Percentiles rank a stretch among this genome's conserved stretches.
Evolutionary conservation across 345 rosid genomes (phyloP).

Genomic region (Reutealis trisperma): DNA sequence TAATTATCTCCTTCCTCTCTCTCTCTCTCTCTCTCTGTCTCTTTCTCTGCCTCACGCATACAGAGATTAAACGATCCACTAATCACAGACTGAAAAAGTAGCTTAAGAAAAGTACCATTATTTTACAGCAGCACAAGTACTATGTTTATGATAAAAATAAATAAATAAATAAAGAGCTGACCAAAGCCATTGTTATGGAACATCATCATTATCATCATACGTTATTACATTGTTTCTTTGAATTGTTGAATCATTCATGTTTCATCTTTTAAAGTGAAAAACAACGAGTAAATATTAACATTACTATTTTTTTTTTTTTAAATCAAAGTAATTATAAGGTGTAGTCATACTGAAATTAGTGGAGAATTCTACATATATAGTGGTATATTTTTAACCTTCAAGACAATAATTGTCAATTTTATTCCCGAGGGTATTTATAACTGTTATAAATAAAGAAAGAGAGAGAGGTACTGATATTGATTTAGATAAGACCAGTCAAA

Average conservation of each 20-base stretch:
- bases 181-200: too few species aligned
- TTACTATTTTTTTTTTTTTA: too few species aligned
- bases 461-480: not conserved
- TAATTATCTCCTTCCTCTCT: too few species aligned
- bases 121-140: not conserved
- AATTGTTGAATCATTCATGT: too few species aligned
- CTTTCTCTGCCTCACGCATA: too few species aligned
- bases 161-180: too few species aligned
- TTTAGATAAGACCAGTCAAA: constrained; percentile 39
- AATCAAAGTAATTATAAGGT: too few species aligned
- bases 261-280: too few species aligned
- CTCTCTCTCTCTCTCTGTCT: too few species aligned
- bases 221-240: too few species aligned
- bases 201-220: not conserved
- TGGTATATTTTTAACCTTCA: not conserved
- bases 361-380: not conserved
- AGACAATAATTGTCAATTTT: not conserved
- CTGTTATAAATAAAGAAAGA: not conserved
- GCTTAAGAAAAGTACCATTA: not conserved
- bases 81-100: not conserved
- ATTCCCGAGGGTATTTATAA: not conserved
- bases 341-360: not conserved
- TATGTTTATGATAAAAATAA: not conserved
- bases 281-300: too few species aligned
- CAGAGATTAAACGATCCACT: not conserved